Evolutionary conservation across 2,329 filamentous ascomycete species (phyloP), one percentile per base, ranked within the genome.

Genomic region (Scedosporium boydii): DNA sequence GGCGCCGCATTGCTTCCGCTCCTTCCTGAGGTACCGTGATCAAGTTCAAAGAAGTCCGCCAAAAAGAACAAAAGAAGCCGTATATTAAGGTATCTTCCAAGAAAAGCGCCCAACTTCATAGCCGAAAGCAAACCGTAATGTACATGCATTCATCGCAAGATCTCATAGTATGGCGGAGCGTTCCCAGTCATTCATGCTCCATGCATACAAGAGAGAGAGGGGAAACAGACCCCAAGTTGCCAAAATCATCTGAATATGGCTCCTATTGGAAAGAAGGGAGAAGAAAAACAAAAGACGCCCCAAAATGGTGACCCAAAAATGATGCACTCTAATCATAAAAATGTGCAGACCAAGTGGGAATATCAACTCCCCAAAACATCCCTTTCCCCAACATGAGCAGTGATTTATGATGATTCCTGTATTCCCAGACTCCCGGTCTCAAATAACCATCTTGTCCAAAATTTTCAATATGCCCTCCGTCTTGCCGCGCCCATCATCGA

Each of bases 391-490:
- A 3, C n/a, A 48, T 48, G 16, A 5, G 9, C 18, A 48, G 16
- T 7, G 2, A 38, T 34, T 9, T 34, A 12, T 48, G 44, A 48
- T 21, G 9, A 18, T 48, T 21, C 44, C 44, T 18, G 10, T 51
- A 51, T n/a, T 16, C 23, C 1, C 21, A 12, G 10, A 21, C 18
- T 61, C 60, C 38, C 34, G 34, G 3, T 23, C 12, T 21, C 42
- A 61, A 27, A 66, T 62, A 12, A 69, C 80, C 76, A 93, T 86
- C 74, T 82, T 87, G 68, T 89, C 85, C 68, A 93, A 71, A 53
- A 93, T 91, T 66, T 78, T 81, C 65, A 87, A 80, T 14, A 91
- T 80, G 21, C 82, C 82, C 44, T 73, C 74, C 23, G 81, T 82
- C 70, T 80, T 80, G 2, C 82, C 82, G n/a, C 75, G 75, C 14